phyloP scores from a whole-genome alignment of 805 yeast species.

The Blastobotrys americana region DNA sequence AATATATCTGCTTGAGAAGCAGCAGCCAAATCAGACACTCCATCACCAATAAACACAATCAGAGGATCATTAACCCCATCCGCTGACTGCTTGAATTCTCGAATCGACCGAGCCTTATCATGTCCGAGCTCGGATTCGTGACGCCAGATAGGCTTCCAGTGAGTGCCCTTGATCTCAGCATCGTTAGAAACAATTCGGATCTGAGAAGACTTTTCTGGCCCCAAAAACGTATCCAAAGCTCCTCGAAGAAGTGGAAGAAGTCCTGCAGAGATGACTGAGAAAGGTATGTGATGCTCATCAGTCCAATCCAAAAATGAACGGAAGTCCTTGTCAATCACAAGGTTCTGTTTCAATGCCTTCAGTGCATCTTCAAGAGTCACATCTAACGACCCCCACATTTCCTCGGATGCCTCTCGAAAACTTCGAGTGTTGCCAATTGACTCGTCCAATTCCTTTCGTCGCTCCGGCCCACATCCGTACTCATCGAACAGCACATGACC shows the following conservation, averaged over 20 bases:
- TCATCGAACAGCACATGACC: conserved; percentile 40
- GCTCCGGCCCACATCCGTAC: conserved; percentile 36
- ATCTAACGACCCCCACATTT: conserved; percentile 38
- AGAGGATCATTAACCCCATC: conserved; percentile 9
- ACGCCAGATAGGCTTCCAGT: conserved; percentile 37
- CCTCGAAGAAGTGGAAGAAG: conserved; percentile 36
- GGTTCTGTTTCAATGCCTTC: conserved; percentile 29
- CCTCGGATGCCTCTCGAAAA: conserved; percentile 38
- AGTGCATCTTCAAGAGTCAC: conserved; percentile 35
- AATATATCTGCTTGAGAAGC: conserved; percentile 39
- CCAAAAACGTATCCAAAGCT: conserved; percentile 36
- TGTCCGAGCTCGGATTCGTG: conserved; percentile 39
- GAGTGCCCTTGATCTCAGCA: conserved; percentile 31
- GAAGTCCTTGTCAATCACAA: conserved; percentile 37
- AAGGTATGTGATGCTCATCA: conserved; percentile 33
- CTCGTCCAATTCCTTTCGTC: conserved; percentile 32
- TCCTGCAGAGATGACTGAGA: conserved; percentile 40
- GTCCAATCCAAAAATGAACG: conserved; percentile 33
- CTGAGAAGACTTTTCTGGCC: conserved; percentile 30
- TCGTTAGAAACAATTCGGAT: conserved; percentile 37
- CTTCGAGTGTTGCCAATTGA: conserved; percentile 32
- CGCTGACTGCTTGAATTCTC: conserved; percentile 31
- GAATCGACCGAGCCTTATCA: conserved; percentile 37
- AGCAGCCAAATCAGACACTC: conserved; percentile 44
- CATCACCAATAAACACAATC: conserved; percentile 49